Percentiles rank a stretch among this genome's conserved stretches.
These are phyloP conservation scores for Syzygium jambos DNA, from an alignment of 345 rosid species.

Conservation along the genomic window DNA sequence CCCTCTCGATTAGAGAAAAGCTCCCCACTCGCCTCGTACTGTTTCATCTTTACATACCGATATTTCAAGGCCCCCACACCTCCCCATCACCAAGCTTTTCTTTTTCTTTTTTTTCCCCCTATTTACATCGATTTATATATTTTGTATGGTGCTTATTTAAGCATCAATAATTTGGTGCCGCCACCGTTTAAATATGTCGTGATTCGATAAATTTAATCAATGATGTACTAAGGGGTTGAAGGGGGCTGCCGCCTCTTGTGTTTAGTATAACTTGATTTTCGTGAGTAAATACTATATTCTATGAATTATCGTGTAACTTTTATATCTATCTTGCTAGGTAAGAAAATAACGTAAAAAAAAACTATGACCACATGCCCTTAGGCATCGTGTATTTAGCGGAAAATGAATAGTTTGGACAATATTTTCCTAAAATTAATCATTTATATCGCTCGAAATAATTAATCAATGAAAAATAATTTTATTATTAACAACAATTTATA, in stretches of 20 bases:
- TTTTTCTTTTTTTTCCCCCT: rapidly evolving
- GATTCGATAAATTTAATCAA: not conserved
- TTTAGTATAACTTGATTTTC: not conserved
- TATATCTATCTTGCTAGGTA: not conserved
- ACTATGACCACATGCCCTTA: not conserved
- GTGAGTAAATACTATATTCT: not conserved
- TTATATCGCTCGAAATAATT: too few relatives aligned
- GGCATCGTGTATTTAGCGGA: not conserved
- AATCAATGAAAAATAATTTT: too few relatives aligned
- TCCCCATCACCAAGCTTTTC: not conserved
- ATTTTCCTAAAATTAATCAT: too few relatives aligned
- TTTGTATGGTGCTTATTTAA: not conserved
- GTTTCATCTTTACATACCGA: not conserved
- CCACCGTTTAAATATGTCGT: not conserved
- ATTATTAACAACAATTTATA: too few relatives aligned
- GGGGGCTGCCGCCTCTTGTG: not conserved
- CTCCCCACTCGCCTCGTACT: not conserved
- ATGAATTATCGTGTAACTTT: not conserved
- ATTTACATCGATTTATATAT: not conserved
- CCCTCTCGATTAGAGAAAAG: not conserved
- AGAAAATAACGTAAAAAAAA: not conserved
- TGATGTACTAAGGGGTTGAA: not conserved
- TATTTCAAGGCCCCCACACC: not conserved
- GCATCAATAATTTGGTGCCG: not conserved
- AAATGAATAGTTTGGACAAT: too few relatives aligned